Percentiles rank a stretch among this genome's conserved stretches.
These are phyloP conservation scores for Acacia pycnantha DNA, from an alignment of 331 rosid species.

Conservation along the genomic window DNA sequence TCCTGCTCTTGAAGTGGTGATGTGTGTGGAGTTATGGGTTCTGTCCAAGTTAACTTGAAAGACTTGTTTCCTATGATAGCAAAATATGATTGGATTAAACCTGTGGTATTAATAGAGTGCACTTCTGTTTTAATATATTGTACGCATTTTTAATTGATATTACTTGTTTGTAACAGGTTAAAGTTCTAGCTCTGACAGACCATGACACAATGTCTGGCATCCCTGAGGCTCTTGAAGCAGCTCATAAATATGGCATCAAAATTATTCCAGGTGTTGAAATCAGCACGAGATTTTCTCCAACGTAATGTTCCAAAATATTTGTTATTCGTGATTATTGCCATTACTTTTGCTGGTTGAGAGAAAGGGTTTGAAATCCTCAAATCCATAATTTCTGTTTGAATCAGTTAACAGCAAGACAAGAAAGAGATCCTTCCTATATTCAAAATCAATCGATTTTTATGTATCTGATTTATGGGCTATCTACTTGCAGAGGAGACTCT, in stretches of 20 bases:
- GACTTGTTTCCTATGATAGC: background rate
- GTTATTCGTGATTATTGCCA: background rate
- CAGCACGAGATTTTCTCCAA: constrained; percentile 71
- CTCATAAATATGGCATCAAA: constrained; percentile 80
- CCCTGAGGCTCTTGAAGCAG: constrained; percentile 86
- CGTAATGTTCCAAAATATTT: constrained; percentile 42
- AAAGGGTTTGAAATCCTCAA: background rate
- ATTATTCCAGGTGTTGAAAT: constrained; percentile 98
- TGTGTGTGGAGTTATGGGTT: constrained; percentile 4
- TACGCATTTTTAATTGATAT: constrained; percentile 42
- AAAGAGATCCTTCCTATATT: background rate
- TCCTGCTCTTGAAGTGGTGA: background rate
- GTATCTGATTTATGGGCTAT: constrained; percentile 22
- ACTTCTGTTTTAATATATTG: background rate
- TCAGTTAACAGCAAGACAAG: background rate
- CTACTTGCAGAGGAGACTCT: constrained; percentile 59
- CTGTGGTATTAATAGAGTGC: background rate
- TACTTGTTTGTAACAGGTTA: constrained; percentile 78
- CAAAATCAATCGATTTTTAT: background rate
- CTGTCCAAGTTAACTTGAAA: constrained; percentile 10
- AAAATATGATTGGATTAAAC: constrained; percentile 16
- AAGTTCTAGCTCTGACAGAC: constrained; percentile 99
- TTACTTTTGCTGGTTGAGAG: constrained; percentile 10
- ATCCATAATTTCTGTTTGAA: background rate
- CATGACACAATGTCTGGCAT: constrained; percentile 97